phyloP scores from a whole-genome alignment of 176 grass and related monocot genomes.

The Oryza australiensis region DNA sequence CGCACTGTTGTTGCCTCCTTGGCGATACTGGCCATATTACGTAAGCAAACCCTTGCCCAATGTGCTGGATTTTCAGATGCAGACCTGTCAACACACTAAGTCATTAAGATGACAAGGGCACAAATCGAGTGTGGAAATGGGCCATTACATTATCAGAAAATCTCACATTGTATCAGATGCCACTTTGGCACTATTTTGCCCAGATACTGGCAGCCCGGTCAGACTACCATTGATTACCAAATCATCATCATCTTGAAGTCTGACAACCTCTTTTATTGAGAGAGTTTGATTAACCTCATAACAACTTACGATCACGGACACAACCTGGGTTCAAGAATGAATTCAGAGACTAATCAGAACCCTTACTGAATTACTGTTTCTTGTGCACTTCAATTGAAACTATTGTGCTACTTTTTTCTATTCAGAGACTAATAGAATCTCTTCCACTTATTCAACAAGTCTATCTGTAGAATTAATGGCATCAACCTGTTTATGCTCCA shows the following conservation, averaged over 20 bases:
- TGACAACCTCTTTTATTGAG: slow-evolving; percentile 61
- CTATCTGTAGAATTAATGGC: slow-evolving; percentile 22
- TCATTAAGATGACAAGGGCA: slow-evolving; percentile 13
- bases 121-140: slow-evolving; percentile 18
- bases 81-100: slow-evolving; percentile 59
- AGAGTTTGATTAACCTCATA: slow-evolving; percentile 61
- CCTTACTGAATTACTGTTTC: slow-evolving; percentile 14
- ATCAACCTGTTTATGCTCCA: slow-evolving; percentile 1
- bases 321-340: slow-evolving; percentile 57
- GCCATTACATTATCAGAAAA: slow-evolving; percentile 6
- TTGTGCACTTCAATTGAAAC: slow-evolving; percentile 2
- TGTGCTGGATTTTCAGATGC: slow-evolving; percentile 63
- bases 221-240: slow-evolving; percentile 46
- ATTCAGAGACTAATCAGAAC: slow-evolving; percentile 27
- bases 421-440: background rate
- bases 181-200: slow-evolving; percentile 51
- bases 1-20: slow-evolving; percentile 84
- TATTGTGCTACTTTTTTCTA: background rate
- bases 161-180: slow-evolving; percentile 65
- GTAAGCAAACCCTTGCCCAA: slow-evolving; percentile 87
- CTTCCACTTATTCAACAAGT: background rate
- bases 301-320: slow-evolving; percentile 59
- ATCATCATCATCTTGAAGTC: slow-evolving; percentile 59
- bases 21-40: slow-evolving; percentile 91
- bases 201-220: slow-evolving; percentile 35